Conservation (phyloP, 2,329 filamentous ascomycete species). For the Dendryphion nanum region DNA sequence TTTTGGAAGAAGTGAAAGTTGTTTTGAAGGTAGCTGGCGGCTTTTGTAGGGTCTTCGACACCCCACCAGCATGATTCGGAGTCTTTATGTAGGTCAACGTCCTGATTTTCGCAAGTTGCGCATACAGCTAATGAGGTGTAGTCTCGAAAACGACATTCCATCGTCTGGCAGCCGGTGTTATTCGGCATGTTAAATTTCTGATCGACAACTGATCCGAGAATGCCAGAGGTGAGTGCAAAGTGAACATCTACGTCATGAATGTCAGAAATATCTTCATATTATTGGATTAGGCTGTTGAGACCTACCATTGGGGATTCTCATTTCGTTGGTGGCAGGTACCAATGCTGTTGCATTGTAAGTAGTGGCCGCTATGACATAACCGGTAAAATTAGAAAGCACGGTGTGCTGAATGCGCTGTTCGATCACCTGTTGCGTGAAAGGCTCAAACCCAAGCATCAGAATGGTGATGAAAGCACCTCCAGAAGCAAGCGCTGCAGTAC, state of each 20-base stretch:
- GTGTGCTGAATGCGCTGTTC: conserved; percentile 1
- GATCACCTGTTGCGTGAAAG: conserved; percentile 26
- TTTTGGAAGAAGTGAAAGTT: no score
- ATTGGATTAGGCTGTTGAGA: no score
- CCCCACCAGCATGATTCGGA: no score
- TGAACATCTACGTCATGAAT: not conserved
- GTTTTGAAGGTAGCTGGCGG: no score
- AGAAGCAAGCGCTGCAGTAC: conserved; percentile 10
- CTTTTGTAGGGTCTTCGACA: no score
- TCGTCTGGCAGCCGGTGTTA: not conserved
- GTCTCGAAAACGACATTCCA: not conserved
- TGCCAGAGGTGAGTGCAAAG: not conserved
- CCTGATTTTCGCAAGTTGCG: not conserved
- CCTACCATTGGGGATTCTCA: no score
- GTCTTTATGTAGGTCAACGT: not conserved
- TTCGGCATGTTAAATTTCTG: not conserved
- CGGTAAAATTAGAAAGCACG: not conserved
- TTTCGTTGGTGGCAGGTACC: no score
- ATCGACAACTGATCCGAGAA: conserved; percentile 1
- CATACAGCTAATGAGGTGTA: not conserved
- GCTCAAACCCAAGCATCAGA: conserved; percentile 23
- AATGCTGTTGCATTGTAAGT: not conserved
- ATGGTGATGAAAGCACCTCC: conserved; percentile 22
- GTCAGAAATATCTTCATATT: no score
- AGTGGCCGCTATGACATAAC: not conserved